Evolutionary conservation across 2,329 filamentous ascomycete species (phyloP), one percentile per base, ranked within the genome.

Genomic region (Aspergillus felis): DNA sequence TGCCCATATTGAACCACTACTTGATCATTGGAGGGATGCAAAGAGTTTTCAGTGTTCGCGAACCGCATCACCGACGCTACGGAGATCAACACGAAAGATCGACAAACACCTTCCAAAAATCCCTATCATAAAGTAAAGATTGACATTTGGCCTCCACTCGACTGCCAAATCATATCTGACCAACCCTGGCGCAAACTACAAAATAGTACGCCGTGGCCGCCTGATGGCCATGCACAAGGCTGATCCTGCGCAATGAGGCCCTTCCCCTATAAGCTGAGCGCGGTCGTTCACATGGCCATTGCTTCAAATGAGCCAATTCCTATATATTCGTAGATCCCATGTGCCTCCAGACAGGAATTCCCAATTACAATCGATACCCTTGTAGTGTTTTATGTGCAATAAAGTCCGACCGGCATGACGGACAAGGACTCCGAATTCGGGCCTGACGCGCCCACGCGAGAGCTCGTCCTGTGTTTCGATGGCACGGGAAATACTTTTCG

Each of bases 401-500:
- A 25, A 25, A 25, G 24, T 4, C 3, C 24, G 24, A 14, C 32
- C 32, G 32, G 17, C 32, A 38, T 38, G 32, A 47, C 14, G 24
- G 12, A 24, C 22, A 5, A 47, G 1, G 44, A 47, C 24, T 47
- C 44, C 9, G 20, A 14, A 12, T 4, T 2, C 44, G 22, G 24
- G 12, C 2, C 4, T 25, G 44, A 47, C 12, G 9, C 12, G 2
- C 44, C 44, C 12, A 6, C 32, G 5, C 9, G 53, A 46, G 47
- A 66, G 17, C 62, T 74, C 47, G 70, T 74, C 14, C 62, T 75
- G 22, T 76, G 71, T 61, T 75, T 76, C 46, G 68, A 78, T 64
- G 75, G 75, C 52, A 77, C 76, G 0, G 74, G 73, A 1, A 76
- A 75, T 53, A 74, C 69, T 28, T 77, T 73, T 52, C 67, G 65